phyloP scores from a whole-genome alignment of 2,329 filamentous ascomycete genomes.

The Scedosporium dehoogii region DNA sequence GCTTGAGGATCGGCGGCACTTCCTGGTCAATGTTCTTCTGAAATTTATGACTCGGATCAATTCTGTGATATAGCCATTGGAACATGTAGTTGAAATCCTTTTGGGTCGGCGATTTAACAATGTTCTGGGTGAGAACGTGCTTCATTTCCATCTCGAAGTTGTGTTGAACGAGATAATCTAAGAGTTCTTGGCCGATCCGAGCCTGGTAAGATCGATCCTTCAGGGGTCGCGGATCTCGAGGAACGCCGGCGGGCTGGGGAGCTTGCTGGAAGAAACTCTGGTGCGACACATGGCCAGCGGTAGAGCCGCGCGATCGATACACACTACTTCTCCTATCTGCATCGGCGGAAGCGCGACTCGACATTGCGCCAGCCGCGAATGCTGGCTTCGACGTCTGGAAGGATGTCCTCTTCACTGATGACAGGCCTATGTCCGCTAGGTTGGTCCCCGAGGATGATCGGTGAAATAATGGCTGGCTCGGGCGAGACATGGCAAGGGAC shows the following conservation, averaged over 20 bases:
- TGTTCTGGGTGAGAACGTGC: slow-evolving; percentile 81
- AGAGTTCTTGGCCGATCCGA: slow-evolving; percentile 75
- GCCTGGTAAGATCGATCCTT: slow-evolving; percentile 72
- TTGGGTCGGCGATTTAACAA: slow-evolving; percentile 87
- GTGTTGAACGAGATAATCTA: slow-evolving; percentile 85
- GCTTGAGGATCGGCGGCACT: slow-evolving; percentile 84
- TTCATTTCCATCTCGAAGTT: slow-evolving; percentile 99
- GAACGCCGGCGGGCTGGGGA: slow-evolving; percentile 70
- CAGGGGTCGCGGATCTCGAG: slow-evolving; percentile 76
- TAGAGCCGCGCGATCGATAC: slow-evolving; percentile 60
- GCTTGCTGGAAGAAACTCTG: slow-evolving; percentile 94
- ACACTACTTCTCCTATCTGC: slow-evolving; percentile 72
- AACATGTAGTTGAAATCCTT: slow-evolving; percentile 99
- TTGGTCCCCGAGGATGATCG: slow-evolving; percentile 77
- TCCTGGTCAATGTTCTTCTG: slow-evolving; percentile 93
- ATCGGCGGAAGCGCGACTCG: slow-evolving; percentile 36
- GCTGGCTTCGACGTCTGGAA: slow-evolving; percentile 63
- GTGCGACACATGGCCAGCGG: slow-evolving; percentile 56
- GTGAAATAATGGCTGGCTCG: slow-evolving; percentile 78
- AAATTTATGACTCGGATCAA: slow-evolving; percentile 89
- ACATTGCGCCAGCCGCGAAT: slow-evolving; percentile 21
- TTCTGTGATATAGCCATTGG: slow-evolving; percentile 92
- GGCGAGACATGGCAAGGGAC: slow-evolving; percentile 74
- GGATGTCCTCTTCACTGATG: slow-evolving; percentile 76
- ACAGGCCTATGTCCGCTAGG: slow-evolving; percentile 67